phyloP scores from a whole-genome alignment of 225 moss, liverwort and hornwort genomes.

The Pleurozium schreberi region DNA sequence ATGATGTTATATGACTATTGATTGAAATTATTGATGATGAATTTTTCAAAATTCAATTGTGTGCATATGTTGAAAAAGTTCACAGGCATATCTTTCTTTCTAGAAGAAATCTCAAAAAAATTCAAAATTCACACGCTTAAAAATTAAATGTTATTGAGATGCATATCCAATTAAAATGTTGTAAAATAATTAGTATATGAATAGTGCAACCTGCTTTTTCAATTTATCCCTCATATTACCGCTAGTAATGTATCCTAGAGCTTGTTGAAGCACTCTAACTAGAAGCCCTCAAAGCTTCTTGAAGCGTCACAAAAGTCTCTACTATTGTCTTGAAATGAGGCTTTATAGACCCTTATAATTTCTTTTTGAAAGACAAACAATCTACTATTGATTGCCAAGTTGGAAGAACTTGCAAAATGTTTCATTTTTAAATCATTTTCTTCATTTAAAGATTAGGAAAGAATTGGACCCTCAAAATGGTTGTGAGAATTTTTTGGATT shows the following conservation, averaged over 20 bases:
- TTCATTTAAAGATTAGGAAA: neutral
- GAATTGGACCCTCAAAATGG: accelerated
- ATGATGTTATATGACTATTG: neutral
- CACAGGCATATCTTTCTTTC: neutral
- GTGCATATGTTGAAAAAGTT: too few species aligned
- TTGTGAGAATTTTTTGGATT: neutral
- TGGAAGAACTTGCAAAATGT: neutral
- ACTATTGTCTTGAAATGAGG: neutral
- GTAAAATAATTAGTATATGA: neutral
- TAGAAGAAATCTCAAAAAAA: neutral
- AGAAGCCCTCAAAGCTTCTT: accelerated
- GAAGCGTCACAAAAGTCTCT: neutral
- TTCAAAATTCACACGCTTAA: neutral
- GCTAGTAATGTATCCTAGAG: neutral
- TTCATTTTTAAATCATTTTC: neutral
- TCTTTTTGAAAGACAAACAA: neutral
- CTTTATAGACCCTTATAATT: too few species aligned
- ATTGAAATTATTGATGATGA: accelerated
- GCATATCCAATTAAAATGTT: neutral
- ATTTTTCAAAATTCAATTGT: neutral
- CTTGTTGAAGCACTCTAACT: neutral
- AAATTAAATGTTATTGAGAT: neutral
- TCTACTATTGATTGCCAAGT: neutral
- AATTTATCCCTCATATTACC: neutral
- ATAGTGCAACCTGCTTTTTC: neutral